These are phyloP conservation scores for Anacardium occidentale DNA, from an alignment of 345 rosid genomes.

Conservation along the genomic window DNA sequence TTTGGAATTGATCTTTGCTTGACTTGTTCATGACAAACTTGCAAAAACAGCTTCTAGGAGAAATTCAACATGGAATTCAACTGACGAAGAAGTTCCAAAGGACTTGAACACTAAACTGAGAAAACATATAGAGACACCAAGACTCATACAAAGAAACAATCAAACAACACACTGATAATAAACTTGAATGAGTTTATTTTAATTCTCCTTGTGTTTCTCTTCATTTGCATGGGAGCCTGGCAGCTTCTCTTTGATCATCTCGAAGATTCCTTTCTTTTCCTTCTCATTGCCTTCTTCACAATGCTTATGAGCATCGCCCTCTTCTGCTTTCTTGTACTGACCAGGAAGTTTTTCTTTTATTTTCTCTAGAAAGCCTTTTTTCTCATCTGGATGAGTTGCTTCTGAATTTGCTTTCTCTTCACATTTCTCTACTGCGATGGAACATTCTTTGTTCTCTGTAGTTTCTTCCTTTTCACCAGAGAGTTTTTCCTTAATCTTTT, in stretches of 20 bases:
- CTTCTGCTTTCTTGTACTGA: conserved; percentile 37
- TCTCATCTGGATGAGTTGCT: conserved; percentile 31
- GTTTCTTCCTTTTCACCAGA: conserved; percentile 20
- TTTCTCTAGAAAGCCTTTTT: conserved; percentile 46
- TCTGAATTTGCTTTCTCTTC: conserved; percentile 13
- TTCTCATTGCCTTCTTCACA: neutral
- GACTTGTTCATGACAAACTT: too few species aligned
- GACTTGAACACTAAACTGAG: neutral
- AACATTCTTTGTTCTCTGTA: neutral
- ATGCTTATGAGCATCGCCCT: neutral
- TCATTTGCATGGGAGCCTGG: conserved; percentile 27
- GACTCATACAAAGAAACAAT: conserved; percentile 1
- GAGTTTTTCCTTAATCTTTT: conserved; percentile 23
- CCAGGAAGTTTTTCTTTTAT: conserved; percentile 51
- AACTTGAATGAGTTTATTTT: neutral
- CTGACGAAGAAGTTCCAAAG: neutral
- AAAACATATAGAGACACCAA: neutral
- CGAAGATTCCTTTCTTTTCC: conserved; percentile 26
- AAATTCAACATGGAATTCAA: neutral
- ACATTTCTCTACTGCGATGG: too few species aligned
- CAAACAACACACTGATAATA: neutral
- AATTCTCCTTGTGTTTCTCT: conserved; percentile 19
- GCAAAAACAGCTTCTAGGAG: too few species aligned
- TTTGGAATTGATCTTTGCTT: too few species aligned
- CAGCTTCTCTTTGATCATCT: conserved; percentile 37